Conservation (phyloP, 2,329 filamentous ascomycete genomes). For the Fusarium chaquense region DNA sequence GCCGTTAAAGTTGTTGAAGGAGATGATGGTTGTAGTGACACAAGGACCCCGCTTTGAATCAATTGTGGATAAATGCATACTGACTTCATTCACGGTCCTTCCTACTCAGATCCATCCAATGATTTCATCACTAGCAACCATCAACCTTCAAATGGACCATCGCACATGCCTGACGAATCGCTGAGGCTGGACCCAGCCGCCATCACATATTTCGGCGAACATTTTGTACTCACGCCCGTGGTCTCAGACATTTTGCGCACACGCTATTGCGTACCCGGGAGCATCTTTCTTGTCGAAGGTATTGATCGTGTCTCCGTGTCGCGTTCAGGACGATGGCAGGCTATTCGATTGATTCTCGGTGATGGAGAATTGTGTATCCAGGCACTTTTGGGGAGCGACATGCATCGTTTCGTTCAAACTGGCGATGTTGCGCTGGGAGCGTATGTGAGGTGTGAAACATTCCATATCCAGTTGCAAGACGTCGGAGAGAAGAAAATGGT, state of each 20-base stretch:
- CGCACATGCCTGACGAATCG: slow-evolving; percentile 42
- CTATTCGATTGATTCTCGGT: slow-evolving; percentile 62
- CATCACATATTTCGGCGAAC: slow-evolving; percentile 42
- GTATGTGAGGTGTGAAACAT: slow-evolving; percentile 61
- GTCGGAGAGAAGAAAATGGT: slow-evolving; percentile 49
- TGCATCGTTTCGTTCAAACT: slow-evolving; percentile 62
- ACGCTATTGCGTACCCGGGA: slow-evolving; percentile 60
- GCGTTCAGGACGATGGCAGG: slow-evolving; percentile 55
- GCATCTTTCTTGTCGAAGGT: slow-evolving; percentile 64
- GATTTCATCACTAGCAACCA: background rate
- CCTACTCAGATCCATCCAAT: background rate
- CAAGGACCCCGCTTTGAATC: slow-evolving; percentile 41
- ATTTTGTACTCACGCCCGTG: slow-evolving; percentile 54
- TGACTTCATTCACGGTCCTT: slow-evolving; percentile 13
- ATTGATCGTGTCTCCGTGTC: slow-evolving; percentile 56
- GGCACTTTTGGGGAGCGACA: slow-evolving; percentile 59
- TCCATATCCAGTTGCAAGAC: slow-evolving; percentile 52
- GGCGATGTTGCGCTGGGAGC: slow-evolving; percentile 61
- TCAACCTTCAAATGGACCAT: slow-evolving; percentile 25
- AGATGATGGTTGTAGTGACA: background rate
- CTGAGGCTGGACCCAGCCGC: slow-evolving; percentile 46
- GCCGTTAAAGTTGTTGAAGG: slow-evolving; percentile 13
- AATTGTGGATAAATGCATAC: slow-evolving; percentile 48
- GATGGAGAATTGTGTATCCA: slow-evolving; percentile 68
- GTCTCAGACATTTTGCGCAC: slow-evolving; percentile 64